Conservation (phyloP, 371 early-diverging fungal genomes). For the Dichotomocladium elegans region DNA sequence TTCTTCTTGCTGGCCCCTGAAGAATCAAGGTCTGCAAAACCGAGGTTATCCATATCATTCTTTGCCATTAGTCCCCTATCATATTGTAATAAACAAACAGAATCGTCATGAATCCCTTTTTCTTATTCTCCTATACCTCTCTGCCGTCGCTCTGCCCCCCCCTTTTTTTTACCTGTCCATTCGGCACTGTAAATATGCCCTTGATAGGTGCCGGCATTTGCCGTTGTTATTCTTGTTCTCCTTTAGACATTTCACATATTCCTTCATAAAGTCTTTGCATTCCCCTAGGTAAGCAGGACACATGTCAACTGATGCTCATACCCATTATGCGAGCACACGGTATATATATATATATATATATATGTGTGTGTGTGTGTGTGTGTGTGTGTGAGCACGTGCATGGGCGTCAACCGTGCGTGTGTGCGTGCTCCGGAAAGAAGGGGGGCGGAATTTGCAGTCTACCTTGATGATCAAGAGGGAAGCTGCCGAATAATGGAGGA, state of each 20-base stretch:
- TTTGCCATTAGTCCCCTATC: constrained; percentile 65
- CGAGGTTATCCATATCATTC: constrained; percentile 68
- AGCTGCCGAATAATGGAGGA: constrained; percentile 77
- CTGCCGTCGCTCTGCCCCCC: not conserved
- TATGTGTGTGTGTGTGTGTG: too few species aligned
- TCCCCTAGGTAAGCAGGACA: constrained; percentile 46
- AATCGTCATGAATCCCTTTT: not conserved
- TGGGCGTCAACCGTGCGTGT: too few species aligned
- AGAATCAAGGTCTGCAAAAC: constrained; percentile 56
- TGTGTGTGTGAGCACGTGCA: too few species aligned
- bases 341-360: too few species aligned
- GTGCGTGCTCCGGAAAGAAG: too few species aligned
- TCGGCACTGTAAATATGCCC: constrained; percentile 73
- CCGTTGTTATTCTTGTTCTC: constrained; percentile 63
- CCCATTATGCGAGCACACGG: too few species aligned
- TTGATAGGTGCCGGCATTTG: constrained; percentile 66
- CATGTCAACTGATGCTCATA: not conserved
- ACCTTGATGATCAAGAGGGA: constrained; percentile 79
- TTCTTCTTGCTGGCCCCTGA: not conserved
- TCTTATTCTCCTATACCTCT: not conserved
- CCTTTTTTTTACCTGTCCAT: constrained; percentile 68
- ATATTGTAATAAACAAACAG: not conserved
- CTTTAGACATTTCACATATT: constrained; percentile 73
- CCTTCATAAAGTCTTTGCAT: constrained; percentile 66
- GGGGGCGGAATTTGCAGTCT: constrained; percentile 5